Percentiles rank a stretch among this genome's conserved stretches.
Evolutionary conservation across 257 asterid species (phyloP).

Genomic region (Fraxinus quadrangulata): DNA sequence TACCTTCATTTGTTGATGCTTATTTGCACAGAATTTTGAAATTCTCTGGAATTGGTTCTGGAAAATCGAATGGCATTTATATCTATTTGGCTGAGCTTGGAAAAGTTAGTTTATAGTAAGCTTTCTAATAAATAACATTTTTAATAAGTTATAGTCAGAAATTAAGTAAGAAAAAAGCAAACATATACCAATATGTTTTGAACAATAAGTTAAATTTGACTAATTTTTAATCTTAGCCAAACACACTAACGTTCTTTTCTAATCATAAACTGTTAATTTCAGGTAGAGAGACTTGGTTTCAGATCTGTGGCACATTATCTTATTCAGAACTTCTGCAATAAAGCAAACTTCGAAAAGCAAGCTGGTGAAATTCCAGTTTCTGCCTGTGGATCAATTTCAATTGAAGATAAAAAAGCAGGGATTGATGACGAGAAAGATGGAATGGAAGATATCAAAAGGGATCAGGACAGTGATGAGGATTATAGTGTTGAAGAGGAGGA

Average conservation of each 20-base stretch:
- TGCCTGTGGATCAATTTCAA: slow-evolving; percentile 24
- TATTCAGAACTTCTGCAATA: slow-evolving; percentile 37
- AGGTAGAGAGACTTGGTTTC: slow-evolving; percentile 60
- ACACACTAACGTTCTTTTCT: neutral
- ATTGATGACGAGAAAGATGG: neutral
- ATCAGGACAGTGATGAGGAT: slow-evolving; percentile 32
- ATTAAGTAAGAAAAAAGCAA: neutral
- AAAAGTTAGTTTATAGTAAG: neutral
- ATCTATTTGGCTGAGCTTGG: neutral
- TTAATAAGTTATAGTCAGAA: neutral
- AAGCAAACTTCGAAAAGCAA: slow-evolving; percentile 21
- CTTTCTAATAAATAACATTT: neutral
- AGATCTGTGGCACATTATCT: slow-evolving; percentile 86
- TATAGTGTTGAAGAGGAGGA: slow-evolving; percentile 29
- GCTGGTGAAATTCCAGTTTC: slow-evolving; percentile 27
- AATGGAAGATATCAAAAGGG: slow-evolving; percentile 1
- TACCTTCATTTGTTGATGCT: slow-evolving; percentile 17
- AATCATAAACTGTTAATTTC: slow-evolving; percentile 21
- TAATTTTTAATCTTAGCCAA: neutral
- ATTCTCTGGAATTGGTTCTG: neutral
- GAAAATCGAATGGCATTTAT: slow-evolving; percentile 6
- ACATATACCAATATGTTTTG: neutral
- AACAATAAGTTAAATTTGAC: neutral
- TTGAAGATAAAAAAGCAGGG: slow-evolving; percentile 28
- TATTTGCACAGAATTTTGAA: neutral